These are phyloP conservation scores for Sugiyamaella castrensis DNA, from an alignment of 1,139 yeast genomes.

Conservation along the genomic window DNA sequence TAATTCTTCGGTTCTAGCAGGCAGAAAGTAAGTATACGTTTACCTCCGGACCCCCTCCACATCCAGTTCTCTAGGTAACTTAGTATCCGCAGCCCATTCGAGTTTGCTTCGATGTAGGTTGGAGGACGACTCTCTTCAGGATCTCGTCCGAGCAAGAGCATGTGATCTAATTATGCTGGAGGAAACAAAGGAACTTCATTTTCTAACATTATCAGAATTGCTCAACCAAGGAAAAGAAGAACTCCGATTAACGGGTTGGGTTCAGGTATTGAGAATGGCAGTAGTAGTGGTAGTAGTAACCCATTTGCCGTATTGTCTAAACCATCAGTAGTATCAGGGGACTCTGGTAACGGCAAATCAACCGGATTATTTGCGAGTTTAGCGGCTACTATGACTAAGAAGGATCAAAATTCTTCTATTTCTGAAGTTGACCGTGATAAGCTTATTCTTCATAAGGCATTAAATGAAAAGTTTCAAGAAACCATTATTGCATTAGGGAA, in stretches of 20 bases:
- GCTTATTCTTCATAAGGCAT: conserved; percentile 43
- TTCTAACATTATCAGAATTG: conserved; percentile 32
- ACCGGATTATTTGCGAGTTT: background rate
- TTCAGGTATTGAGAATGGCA: conserved; percentile 16
- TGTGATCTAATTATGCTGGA: too few species aligned
- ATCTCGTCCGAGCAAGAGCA: too few species aligned
- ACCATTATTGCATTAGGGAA: conserved; percentile 46
- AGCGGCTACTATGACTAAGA: background rate
- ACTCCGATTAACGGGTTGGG: conserved; percentile 14
- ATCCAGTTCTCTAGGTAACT: too few species aligned
- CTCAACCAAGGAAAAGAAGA: conserved; percentile 53
- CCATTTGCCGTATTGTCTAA: conserved; percentile 22
- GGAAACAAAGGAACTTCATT: too few species aligned
- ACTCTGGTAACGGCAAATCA: background rate
- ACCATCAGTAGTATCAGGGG: background rate
- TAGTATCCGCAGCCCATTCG: too few species aligned
- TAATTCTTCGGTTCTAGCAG: conserved; percentile 59
- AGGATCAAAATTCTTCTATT: background rate
- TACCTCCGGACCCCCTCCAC: too few species aligned
- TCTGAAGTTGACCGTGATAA: conserved; percentile 7
- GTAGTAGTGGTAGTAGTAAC: conserved; percentile 9
- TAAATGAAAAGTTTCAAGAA: conserved; percentile 61
- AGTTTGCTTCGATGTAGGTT: too few species aligned
- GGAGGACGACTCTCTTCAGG: too few species aligned
- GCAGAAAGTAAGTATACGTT: conserved; percentile 52